Percentiles rank a stretch among this genome's conserved stretches.
phyloP scores from a whole-genome alignment of 495 filamentous ascomycete species.

The Wilcoxina mikolae region DNA sequence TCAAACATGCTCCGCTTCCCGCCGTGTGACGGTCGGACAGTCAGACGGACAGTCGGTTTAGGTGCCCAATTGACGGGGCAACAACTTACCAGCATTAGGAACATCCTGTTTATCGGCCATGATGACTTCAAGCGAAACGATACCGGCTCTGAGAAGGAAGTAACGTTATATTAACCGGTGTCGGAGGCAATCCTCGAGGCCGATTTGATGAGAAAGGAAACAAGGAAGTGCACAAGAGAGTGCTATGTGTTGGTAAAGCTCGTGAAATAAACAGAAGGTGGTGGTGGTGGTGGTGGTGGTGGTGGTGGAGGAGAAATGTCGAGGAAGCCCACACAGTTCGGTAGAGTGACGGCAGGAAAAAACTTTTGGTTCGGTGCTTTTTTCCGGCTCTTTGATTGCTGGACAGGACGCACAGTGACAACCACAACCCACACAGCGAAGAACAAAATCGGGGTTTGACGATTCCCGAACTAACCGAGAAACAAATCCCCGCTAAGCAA shows the following conservation, averaged over 20 bases:
- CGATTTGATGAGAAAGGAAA: slow-evolving; percentile 1
- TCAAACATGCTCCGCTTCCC: too few relatives aligned
- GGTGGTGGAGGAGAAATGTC: too few relatives aligned
- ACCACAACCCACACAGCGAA: too few relatives aligned
- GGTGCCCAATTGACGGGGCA: too few relatives aligned
- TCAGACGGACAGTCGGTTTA: background rate
- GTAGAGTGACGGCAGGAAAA: too few relatives aligned
- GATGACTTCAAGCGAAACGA: background rate
- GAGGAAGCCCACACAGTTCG: too few relatives aligned
- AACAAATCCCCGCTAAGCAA: background rate
- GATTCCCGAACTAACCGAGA: slow-evolving; percentile 3
- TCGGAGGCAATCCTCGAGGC: background rate
- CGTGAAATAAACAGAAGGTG: background rate
- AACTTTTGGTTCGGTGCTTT: background rate
- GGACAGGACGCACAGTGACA: background rate
- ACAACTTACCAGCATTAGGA: slow-evolving; percentile 5
- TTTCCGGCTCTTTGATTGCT: background rate
- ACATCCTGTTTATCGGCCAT: slow-evolving; percentile 4
- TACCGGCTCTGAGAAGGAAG: slow-evolving; percentile 2
- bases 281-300: background rate
- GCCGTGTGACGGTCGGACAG: too few relatives aligned
- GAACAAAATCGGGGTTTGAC: background rate
- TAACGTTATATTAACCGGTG: background rate
- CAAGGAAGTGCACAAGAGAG: background rate
- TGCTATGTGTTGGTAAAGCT: background rate